Base-by-base conservation (phyloP, 305 asterid genomes). In the Solanum hybrid region DNA sequence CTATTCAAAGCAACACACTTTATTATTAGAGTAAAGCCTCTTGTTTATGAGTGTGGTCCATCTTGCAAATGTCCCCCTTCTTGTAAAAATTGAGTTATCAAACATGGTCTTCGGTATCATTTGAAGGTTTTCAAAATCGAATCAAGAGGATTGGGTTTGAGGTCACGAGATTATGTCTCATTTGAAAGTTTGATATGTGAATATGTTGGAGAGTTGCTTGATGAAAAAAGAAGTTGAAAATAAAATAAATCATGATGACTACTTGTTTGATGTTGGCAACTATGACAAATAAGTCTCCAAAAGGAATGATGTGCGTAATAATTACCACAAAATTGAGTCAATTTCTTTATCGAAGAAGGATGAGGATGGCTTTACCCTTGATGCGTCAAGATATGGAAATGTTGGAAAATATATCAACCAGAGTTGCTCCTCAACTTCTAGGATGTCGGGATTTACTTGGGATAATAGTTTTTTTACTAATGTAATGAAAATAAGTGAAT, bases 1-100 rank as follows among this genome's bases (percentile, higher is more conserved):
- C 92, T 92, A 6, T 92, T 89, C 87, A 92, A 90, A 77, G 87
- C 80, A 36, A 77, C 26, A 26, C 85, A 89, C 11, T 51, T 79
- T 11, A 85, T 92, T 2, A 32, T 32, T 32, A 1, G 34, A 32
- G 34, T 32, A 32, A 32, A 32, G 34, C 34, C 34, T 32, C 34
- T 32, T 32, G 34, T 32, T 32, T 32, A 32, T 32, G 34, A 32
- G 34, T 32, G 34, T 32, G 34, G 34, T 56, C 69, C 69, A 56
- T 56, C 69, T 56, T 56, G 69, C 69, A 56, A 56, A 56, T 56
- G 69, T 7, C 24, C 24, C 69, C 24, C 10, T 56, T 56, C 69
- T 56, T 56, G 69, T 20, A 56, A 56, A 56, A 6, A 6, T 56
- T 17, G 69, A 56, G 24, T 56, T 56, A 56, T 20, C 69, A 20